Conservation (phyloP, 2,329 filamentous ascomycete species). For the Sporothrix globosa region DNA sequence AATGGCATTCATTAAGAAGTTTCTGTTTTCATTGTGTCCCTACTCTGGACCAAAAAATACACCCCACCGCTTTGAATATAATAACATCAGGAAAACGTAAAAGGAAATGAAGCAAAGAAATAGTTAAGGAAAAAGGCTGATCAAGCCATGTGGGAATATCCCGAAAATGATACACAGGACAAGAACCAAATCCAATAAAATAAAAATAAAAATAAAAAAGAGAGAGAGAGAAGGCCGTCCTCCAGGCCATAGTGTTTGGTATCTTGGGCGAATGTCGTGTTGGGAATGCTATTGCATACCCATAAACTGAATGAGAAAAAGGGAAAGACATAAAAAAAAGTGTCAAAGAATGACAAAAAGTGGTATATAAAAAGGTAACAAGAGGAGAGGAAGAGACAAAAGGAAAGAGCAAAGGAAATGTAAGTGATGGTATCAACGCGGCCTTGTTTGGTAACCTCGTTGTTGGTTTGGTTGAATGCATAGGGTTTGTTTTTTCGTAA, state of each 20-base stretch:
- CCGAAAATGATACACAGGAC: too few relatives aligned
- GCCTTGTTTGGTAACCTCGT: not conserved
- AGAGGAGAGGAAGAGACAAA: not conserved
- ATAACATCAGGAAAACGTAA: too few relatives aligned
- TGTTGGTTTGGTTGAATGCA: not conserved
- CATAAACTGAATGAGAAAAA: not conserved
- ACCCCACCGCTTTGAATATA: too few relatives aligned
- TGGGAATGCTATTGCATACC: not conserved
- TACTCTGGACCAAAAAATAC: too few relatives aligned
- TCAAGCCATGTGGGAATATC: not conserved
- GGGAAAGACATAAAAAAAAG: conserved; percentile 1
- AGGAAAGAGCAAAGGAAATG: too few relatives aligned
- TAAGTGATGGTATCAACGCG: too few relatives aligned
- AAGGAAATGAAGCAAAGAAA: too few relatives aligned
- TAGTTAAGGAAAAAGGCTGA: not conserved
- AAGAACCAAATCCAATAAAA: not conserved
- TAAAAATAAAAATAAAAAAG: not conserved
- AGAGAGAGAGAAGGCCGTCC: not conserved
- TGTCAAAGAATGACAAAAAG: not conserved
- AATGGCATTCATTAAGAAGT: too few relatives aligned
- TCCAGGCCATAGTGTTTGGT: not conserved
- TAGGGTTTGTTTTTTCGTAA: not conserved
- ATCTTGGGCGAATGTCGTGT: conserved; percentile 7
- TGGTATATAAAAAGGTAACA: not conserved
- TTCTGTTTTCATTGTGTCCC: too few relatives aligned